These are phyloP conservation scores for Tetragonia tetragonoides DNA, from an alignment of 148 eudicot species.

Conservation along the genomic window DNA sequence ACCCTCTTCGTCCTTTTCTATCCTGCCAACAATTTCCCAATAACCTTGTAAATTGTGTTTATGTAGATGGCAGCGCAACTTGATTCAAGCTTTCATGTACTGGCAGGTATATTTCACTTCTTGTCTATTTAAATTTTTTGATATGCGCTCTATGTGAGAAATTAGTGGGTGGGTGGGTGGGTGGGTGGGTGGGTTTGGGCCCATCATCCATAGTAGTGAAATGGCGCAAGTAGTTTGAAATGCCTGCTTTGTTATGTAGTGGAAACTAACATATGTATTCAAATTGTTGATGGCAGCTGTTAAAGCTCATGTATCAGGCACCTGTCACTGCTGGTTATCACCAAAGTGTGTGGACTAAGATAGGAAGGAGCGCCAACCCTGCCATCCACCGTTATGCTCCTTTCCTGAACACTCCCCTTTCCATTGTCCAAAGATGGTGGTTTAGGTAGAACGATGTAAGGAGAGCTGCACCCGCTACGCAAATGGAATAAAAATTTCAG, in stretches of 20 bases:
- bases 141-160: background rate
- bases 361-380: slow-evolving; percentile 62
- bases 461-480: too few relatives aligned
- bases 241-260: too few relatives aligned
- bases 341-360: slow-evolving; percentile 82
- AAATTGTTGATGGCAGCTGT: slow-evolving; percentile 50
- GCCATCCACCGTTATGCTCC: slow-evolving; percentile 77
- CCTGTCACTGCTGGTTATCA: slow-evolving; percentile 85
- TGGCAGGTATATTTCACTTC: slow-evolving; percentile 69
- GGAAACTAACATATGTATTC: slow-evolving; percentile 3
- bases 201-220: too few relatives aligned
- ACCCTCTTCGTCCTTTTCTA: background rate
- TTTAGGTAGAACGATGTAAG: slow-evolving; percentile 40
- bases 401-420: slow-evolving; percentile 67
- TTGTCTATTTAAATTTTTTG: background rate
- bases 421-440: slow-evolving; percentile 87
- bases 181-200: too few relatives aligned
- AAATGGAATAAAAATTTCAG: background rate
- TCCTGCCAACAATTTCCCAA: background rate
- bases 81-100: slow-evolving; percentile 86
- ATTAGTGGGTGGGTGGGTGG: too few relatives aligned
- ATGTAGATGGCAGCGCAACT: slow-evolving; percentile 96
- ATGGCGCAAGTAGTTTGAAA: too few relatives aligned
- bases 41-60: slow-evolving; percentile 4
- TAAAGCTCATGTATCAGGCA: slow-evolving; percentile 97